Evolutionary conservation across 108 stramenopile species (phyloP), one percentile per base, ranked within the genome.

Genomic region (Skeletonema menzelii): DNA sequence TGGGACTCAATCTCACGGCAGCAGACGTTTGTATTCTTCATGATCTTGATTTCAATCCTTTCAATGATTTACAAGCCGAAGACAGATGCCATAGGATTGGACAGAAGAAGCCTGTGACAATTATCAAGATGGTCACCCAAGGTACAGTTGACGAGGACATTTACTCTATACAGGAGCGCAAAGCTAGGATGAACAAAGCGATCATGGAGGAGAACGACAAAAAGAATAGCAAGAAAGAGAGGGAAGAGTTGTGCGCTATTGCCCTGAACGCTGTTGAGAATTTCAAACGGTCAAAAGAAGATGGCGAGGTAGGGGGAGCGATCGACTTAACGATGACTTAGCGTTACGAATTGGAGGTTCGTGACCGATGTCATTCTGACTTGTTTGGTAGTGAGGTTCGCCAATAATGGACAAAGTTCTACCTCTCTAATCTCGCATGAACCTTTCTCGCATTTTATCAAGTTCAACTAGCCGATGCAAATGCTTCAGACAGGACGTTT

Each of bases 11-110:
- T 69, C 81, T 98, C 53, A 93, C 97, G 7, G 82, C 92, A 13
- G 98, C 98, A 1, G 96, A 98, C 80, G 93, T 93, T 0, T 97
- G 98, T 63, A 97, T 99, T 53, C 82, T 99, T 32, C 95, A 97
- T 77, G 99, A 99, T 84, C 71, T 93, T 26, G 96, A 97, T 77
- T 98, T 97, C 84, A 98, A 98, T 73, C 98, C 98, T 10, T 93
- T 95, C 80, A 95, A 95, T 61, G 99, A 99, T 80, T 71, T 88
- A 55, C 98, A 99, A 68, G 98, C 98, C 13, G 91, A 97, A 87
- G 94, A 97, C 69, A 65, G 67, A 31, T 78, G 79, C 24, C 76
- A 77, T 82, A 80, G 92, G n/a, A 93, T 91, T 59, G 92, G 92
- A 30, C 92, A 93, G 63, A 89, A 77, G 56, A 86, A 86, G 61